phyloP scores from a whole-genome alignment of 2,329 filamentous ascomycete species.

The Monosporascus sp. region DNA sequence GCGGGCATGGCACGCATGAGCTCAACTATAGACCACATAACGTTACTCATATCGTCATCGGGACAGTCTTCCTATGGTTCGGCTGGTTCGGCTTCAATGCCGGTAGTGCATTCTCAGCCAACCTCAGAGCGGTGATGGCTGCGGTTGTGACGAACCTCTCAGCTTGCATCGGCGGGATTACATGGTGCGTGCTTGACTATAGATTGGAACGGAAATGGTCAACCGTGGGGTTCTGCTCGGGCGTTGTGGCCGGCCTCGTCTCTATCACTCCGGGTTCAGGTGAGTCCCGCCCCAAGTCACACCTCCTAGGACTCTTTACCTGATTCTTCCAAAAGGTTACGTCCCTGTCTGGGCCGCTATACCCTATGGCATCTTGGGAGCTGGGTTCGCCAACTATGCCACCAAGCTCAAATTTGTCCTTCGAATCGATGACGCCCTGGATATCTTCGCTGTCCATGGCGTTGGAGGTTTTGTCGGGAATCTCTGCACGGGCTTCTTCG shows the following conservation, averaged over 20 bases:
- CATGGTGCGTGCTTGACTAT: constrained; percentile 87
- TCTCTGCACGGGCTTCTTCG: constrained; percentile 75
- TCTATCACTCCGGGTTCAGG: constrained; percentile 85
- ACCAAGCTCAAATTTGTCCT: constrained; percentile 87
- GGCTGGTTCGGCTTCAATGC: constrained; percentile 96
- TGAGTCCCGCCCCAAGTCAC: constrained; percentile 15
- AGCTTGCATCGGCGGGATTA: constrained; percentile 78
- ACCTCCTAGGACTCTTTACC: not conserved
- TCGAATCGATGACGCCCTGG: constrained; percentile 75
- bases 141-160: constrained; percentile 81
- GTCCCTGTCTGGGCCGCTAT: constrained; percentile 82
- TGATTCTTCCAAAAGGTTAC: constrained; percentile 40
- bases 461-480: constrained; percentile 76
- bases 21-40: constrained; percentile 91
- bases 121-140: constrained; percentile 81
- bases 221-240: constrained; percentile 88
- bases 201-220: constrained; percentile 87
- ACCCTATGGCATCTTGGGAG: constrained; percentile 71
- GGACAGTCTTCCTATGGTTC: constrained; percentile 91
- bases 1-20: constrained; percentile 79
- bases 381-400: constrained; percentile 77
- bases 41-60: constrained; percentile 85
- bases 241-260: constrained; percentile 80
- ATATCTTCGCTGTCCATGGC: constrained; percentile 81
- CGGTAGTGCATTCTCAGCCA: constrained; percentile 74